Evolutionary conservation across 495 filamentous ascomycete species (phyloP), one percentile per base, ranked within the genome.

Genomic region (Xylaria longipes): DNA sequence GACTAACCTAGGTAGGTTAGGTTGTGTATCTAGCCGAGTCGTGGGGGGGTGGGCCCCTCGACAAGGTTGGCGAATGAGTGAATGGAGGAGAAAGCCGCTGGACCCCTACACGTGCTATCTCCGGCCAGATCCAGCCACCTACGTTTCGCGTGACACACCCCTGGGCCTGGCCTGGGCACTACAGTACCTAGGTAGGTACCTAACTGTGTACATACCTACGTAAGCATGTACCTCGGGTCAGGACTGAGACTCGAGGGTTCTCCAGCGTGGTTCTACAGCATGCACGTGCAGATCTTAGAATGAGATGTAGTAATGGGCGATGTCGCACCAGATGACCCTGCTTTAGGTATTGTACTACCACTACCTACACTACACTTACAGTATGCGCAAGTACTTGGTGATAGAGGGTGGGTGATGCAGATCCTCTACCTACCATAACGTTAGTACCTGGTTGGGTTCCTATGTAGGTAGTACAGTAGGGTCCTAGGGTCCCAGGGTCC

Each of bases 101-200:
- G 54, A n/a, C 56, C 29, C 14, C 17, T 60, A 31, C 56, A 37
- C 56, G 56, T 60, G 56, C 29, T 31, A 33, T 3, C 12, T 37
- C 17, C 56, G 29, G 17, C 56, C 6, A 57, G 17, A 11, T 1
- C 56, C 56, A 60, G 56, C 56, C 56, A 60, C 31, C 31, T 17
- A 60, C 31, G 56, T 60, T 60, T 60, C 15, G 27, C 56, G 31
- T 37, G 56, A 60, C 56, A 60, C 29, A 22, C 25, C 9, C 27
- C 41, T 45, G 41, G 41, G 14, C n/a, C n/a, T n/a, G n/a, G n/a
- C n/a, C n/a, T n/a, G n/a, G n/a, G n/a, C n/a, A n/a, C n/a, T n/a
- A n/a, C n/a, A n/a, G n/a, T n/a, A n/a, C n/a, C n/a, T n/a, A n/a
- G n/a, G n/a, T n/a, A 41, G 39, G 39, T 41, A 41, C 39, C 39